Evolutionary conservation across 202 grass and related monocot species (phyloP).

Genomic region (Eragrostis tef): DNA sequence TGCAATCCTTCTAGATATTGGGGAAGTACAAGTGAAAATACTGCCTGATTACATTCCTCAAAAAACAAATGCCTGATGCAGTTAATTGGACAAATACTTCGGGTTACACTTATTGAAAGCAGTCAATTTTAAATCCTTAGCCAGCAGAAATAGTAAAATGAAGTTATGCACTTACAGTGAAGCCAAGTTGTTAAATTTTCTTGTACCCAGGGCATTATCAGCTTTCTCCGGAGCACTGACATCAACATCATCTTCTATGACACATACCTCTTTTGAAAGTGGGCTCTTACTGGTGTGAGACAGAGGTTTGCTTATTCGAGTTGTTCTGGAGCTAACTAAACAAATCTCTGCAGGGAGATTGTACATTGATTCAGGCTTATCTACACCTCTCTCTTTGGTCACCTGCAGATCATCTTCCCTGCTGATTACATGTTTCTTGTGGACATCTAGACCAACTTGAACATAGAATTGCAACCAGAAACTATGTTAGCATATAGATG

Average conservation of each 20-base stretch:
- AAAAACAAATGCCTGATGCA: neutral
- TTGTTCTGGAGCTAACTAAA: constrained; percentile 54
- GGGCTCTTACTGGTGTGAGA: constrained; percentile 47
- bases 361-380: constrained; percentile 39
- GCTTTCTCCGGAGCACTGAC: constrained; percentile 45
- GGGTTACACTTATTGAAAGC: constrained; percentile 20
- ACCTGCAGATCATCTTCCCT: constrained; percentile 52
- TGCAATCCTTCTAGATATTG: constrained; percentile 23
- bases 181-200: constrained; percentile 57
- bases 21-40: constrained; percentile 4
- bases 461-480: constrained; percentile 31
- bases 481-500: constrained; percentile 36
- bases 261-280: constrained; percentile 76
- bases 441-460: constrained; percentile 88
- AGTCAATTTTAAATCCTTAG: constrained; percentile 32
- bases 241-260: constrained; percentile 62
- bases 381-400: constrained; percentile 34
- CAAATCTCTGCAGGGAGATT: constrained; percentile 53
- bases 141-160: constrained; percentile 3
- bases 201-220: constrained; percentile 42
- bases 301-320: constrained; percentile 31
- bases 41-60: no score
- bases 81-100: constrained; percentile 19
- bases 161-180: constrained; percentile 58
- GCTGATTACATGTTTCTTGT: constrained; percentile 72